Evolutionary conservation across 305 asterid genomes (phyloP), one percentile per base, ranked within the genome.

Genomic region (Solanum hybrid): DNA sequence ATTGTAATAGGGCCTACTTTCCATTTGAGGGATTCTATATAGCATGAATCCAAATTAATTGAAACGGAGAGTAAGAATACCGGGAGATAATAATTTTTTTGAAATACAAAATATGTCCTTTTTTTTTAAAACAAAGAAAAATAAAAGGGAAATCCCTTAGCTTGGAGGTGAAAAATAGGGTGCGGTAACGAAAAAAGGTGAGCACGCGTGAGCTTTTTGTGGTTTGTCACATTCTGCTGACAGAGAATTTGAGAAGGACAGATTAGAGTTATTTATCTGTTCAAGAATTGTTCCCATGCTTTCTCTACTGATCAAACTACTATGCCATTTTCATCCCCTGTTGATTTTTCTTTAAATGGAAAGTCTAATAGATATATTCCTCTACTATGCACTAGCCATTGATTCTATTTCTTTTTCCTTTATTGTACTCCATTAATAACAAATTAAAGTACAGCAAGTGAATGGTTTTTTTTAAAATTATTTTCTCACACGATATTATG

Each of bases 191-290:
- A 76, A 76, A 79, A 93, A 94, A 32, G 92, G 92, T 17, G 64
- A 85, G 95, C 98, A 95, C 96, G 98, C 98, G 96, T 95, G 96
- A 88, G 89, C 95, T 93, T 95, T 95, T 90, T 91, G 85, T 89
- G 93, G 91, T 92, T 69, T 93, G 97, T 95, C 94, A 93, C 92
- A 91, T 93, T 90, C 69, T 88, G 91, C 71, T 89, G 92, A 93
- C 90, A 72, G 86, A 38, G 91, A 94, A 88, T 90, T 92, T 79
- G 91, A 86, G 92, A 85, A 92, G 26, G 36, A 78, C 51, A 79
- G 27, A 38, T 79, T 91, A 82, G 73, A 89, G 90, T 76, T 22
- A 64, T 91, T 90, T 64, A 91, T 90, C 91, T 85, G 69, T 89
- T 86, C 89, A 88, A 88, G 73, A 88, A 86, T 42, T 86, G 26